A percentile compares a stretch with the other conserved stretches of the same genome.
Conservation (phyloP, 257 asterid species). For the Scutellaria barbata region DNA sequence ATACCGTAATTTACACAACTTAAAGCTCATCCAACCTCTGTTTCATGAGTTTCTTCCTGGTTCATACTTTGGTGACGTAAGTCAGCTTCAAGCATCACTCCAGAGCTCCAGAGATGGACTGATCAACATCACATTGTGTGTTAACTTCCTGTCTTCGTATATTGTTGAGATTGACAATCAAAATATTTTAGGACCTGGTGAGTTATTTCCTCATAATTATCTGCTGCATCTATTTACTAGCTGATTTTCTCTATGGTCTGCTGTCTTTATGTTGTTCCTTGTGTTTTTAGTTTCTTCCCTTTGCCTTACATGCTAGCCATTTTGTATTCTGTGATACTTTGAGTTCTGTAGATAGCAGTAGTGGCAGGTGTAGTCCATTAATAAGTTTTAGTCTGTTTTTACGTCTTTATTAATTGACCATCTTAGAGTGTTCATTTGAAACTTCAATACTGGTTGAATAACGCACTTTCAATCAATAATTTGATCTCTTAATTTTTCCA, state of each 20-base stretch:
- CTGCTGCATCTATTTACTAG: neutral
- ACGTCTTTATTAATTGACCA: neutral
- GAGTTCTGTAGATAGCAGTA: neutral
- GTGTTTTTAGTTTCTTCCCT: conserved; percentile 25
- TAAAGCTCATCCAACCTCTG: conserved; percentile 90
- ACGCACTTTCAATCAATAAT: conserved; percentile 30
- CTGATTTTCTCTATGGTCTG: conserved; percentile 7
- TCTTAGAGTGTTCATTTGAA: conserved; percentile 7
- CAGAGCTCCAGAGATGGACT: conserved; percentile 66
- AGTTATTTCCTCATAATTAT: conserved; percentile 44
- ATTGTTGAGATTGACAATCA: conserved; percentile 81
- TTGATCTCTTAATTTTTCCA: conserved; percentile 51
- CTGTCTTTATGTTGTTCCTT: conserved; percentile 20
- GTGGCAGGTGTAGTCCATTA: neutral
- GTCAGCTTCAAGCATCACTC: conserved; percentile 74
- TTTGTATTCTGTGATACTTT: conserved; percentile 15
- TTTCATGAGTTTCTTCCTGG: conserved; percentile 93
- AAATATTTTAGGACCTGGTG: conserved; percentile 84
- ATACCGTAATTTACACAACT: conserved; percentile 66
- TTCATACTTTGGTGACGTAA: conserved; percentile 62
- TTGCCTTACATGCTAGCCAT: conserved; percentile 21
- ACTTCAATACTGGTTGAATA: conserved; percentile 19
- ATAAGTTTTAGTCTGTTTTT: neutral
- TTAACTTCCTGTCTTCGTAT: conserved; percentile 84
- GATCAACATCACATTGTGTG: conserved; percentile 75